Evolutionary conservation across 192 early-diverging fungal genomes (phyloP), one percentile per base, ranked within the genome.

Genomic region (Coemansia sp.): DNA sequence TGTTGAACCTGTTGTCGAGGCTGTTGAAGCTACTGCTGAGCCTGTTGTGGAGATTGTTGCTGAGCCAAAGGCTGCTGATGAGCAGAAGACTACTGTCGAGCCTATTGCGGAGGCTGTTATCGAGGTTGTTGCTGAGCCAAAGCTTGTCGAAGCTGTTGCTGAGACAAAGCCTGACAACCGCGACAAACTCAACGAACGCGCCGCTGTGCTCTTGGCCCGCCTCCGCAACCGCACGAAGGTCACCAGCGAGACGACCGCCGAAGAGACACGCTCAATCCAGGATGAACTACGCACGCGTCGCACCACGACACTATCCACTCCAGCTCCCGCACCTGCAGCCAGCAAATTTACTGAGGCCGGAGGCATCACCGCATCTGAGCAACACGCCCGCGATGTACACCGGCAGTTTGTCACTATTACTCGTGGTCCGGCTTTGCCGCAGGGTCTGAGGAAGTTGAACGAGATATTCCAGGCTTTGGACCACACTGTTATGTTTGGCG

Each of bases 391-490:
- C 53, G 79, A 73, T 16, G 49, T 77, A 8, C 68, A 70, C 67
- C 80, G 75, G 21, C 74, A 82, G 63, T 82, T 75, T 52, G 80
- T 77, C 1, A 17, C 33, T 40, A 82, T 77, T 62, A 53, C 30
- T 8, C n/a, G 33, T 3, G 40, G 33, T 11, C 19, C n/a, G 13
- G 53, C 52, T 9, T 44, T 85, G 13, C 74, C 75, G 4, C 66
- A 62, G 13, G 58, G 71, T 26, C 35, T 78, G 26, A 68, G 67
- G 52, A 77, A 77, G 33, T 68, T 85, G n/a, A 70, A 75, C 16
- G 64, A 67, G 49, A 28, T 82, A 38, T 85, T 81, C 66, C 84
- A 85, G 39, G 76, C 63, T 0, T 58, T 85, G 0, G 84, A 85
- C 67, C 84, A 85, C 39, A 68, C 76, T 4, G 40, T 77, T 39